Evolutionary conservation across 2,329 filamentous ascomycete species (phyloP).

Genomic region (Scolecobasidium constrictum): DNA sequence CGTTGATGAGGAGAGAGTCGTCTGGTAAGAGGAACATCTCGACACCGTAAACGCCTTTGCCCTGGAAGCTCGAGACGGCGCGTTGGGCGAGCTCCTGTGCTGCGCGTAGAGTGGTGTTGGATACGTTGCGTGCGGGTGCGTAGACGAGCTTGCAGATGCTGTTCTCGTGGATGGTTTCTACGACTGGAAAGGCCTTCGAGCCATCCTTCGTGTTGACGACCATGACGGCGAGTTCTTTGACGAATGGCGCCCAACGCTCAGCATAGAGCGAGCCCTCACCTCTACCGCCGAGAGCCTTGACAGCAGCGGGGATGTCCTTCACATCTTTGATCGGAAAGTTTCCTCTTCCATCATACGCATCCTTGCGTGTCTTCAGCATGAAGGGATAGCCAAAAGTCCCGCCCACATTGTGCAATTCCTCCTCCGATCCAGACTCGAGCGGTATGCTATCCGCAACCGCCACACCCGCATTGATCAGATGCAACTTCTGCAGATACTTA

Average conservation of each 20-base stretch:
- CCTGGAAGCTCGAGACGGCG: slow-evolving; percentile 70
- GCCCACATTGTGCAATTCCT: slow-evolving; percentile 54
- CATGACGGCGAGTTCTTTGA: slow-evolving; percentile 84
- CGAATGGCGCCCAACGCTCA: slow-evolving; percentile 80
- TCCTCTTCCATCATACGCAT: slow-evolving; percentile 84
- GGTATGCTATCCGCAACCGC: slow-evolving; percentile 62
- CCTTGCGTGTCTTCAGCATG: slow-evolving; percentile 85
- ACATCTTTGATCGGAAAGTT: slow-evolving; percentile 54
- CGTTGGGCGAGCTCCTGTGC: slow-evolving; percentile 69
- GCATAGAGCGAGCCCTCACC: slow-evolving; percentile 62
- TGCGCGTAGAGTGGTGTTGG: slow-evolving; percentile 45
- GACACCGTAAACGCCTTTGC: slow-evolving; percentile 89
- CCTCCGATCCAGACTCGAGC: slow-evolving; percentile 47
- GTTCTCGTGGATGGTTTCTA: slow-evolving; percentile 92
- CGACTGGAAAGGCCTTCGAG: slow-evolving; percentile 69
- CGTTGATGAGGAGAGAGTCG: slow-evolving; percentile 65
- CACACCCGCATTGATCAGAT: slow-evolving; percentile 57
- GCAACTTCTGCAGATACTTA: slow-evolving; percentile 82
- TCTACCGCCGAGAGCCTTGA: slow-evolving; percentile 51
- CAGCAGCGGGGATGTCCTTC: slow-evolving; percentile 52
- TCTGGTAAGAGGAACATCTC: slow-evolving; percentile 85
- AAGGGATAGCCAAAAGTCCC: slow-evolving; percentile 65
- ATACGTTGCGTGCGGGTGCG: slow-evolving; percentile 65
- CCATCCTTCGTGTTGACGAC: slow-evolving; percentile 78
- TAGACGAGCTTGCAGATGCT: slow-evolving; percentile 91